Evolutionary conservation across 2,329 filamentous ascomycete genomes (phyloP), one percentile per base, ranked within the genome.

Genomic region (Penicillium sp.): DNA sequence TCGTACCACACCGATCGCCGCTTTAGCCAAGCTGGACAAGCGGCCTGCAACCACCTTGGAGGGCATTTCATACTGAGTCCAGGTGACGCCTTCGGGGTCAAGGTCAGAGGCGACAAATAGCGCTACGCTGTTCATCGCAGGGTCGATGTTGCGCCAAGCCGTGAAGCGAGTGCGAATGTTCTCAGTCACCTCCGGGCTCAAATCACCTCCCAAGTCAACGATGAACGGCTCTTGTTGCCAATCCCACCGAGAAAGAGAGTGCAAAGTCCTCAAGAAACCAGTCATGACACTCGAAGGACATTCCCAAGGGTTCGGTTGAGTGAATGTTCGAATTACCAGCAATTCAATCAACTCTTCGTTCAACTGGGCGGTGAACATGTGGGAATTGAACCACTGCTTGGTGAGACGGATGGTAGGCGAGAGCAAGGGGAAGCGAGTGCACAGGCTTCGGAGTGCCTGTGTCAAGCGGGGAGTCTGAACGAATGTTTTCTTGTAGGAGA

Each of bases 341-440:
- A 99, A 83, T 75, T 99, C 94, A 56, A 97, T 83, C 43, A 96
- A 78, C 70, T 96, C 91, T 32, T 91, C 86, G 29, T 83, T 81
- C 62, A 97, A 81, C 71, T 97, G 90, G 13, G 81, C 82, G 4
- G 84, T 79, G 8, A 99, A 84, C 62, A 95, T 87, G 71, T 99
- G 94, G 2, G 83, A 82, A 60, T 85, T 83, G 72, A 96, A 94
- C 94, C 94, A 99, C 67, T 86, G 84, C 77, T 97, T 97, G 43
- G 90, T 81, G 2, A 97, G 79, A 16, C 93, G 86, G 58, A 97
- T 90, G 0, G 92, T 88, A 2, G 88, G 85, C 0, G 92, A 95
- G 6, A 99, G 79, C 1, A 91, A 82, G 1, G 88, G 88, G 62
- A 91, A 88, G 3, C 91, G 85, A 1, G 90, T 96, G 73, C 88